Evolutionary conservation across 768 basidiomycete genomes (phyloP), one percentile per base, ranked within the genome.

Genomic region (Rhodotorula diobovata): DNA sequence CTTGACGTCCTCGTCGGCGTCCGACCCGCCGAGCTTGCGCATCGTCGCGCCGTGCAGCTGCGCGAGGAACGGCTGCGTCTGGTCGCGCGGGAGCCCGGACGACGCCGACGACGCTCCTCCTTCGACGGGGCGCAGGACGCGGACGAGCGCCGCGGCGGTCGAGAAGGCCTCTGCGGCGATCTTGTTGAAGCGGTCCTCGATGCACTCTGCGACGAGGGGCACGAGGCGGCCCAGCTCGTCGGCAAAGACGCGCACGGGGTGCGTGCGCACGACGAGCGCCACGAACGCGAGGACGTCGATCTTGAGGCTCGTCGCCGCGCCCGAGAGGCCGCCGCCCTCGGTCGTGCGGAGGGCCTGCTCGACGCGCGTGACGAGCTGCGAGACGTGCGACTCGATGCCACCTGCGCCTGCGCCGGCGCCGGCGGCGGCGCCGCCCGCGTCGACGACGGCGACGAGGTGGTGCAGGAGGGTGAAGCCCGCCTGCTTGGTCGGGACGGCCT

Each of bases 1-100:
- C 48, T 93, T 86, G 32, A 98, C 91, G 73, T 96, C 94, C 8
- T 90, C 87, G 79, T 98, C 95, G 2, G 94, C 94, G 74, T 94
- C 90, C 70, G 90, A 87, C 57, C 85, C 88, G 61, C 83, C 85
- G 48, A 99, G 81, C 62, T 91, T 84, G 32, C 82, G 79, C 8
- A 90, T 82, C 18, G 91, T 88, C 72, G 91, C 88, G 15, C 85
- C 82, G 79, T 94, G 96, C 8, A 96, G 83, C 18, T 82, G 77
- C 65, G 90, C 86, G 10, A 86, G 80, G 81, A 66, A 83, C 78
- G 64, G 51, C 56, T 57, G 56, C 18, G 61, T 66, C 66, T 79
- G 73, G 20, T 71, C 18, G 76, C 79, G 51, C 76, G 77, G 11
- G 76, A 64, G 37, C 50, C n/a, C 34, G 43, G 8, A 20, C 23